Percentiles rank a stretch among this genome's conserved stretches.
Evolutionary conservation across 495 filamentous ascomycete genomes (phyloP).

Genomic region (Podospora anserina): DNA sequence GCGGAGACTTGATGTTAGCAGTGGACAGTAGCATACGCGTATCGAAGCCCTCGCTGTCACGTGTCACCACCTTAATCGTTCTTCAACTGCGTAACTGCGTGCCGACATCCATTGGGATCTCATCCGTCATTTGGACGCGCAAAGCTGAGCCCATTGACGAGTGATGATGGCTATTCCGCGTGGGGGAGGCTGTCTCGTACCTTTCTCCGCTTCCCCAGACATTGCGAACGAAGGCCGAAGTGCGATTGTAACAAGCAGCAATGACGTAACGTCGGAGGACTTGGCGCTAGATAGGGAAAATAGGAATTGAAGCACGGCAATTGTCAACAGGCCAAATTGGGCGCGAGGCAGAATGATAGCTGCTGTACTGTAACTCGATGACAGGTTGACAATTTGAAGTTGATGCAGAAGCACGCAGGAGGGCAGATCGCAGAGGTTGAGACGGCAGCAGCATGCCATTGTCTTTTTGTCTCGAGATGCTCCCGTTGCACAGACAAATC

Average conservation of each 20-base stretch:
- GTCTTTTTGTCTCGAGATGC: constrained; percentile 16
- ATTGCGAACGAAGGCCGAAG: constrained; percentile 47
- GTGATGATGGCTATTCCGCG: background rate
- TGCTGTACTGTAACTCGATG: background rate
- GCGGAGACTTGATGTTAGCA: constrained; percentile 16
- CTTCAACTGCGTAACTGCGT: background rate
- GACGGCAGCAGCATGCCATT: constrained; percentile 15
- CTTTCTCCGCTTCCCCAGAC: constrained; percentile 41
- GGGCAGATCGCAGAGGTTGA: constrained; percentile 15
- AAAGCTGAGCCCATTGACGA: background rate
- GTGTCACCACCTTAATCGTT: background rate
- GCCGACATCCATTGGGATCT: background rate
- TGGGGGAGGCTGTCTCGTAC: constrained; percentile 27
- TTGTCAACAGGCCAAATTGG: background rate
- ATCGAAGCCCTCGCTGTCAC: background rate
- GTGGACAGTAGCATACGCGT: background rate
- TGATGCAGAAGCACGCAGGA: constrained; percentile 6
- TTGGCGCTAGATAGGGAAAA: background rate
- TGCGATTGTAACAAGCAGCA: constrained; percentile 2
- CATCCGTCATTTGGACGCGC: background rate
- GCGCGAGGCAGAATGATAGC: background rate
- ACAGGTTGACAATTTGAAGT: background rate
- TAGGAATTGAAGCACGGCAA: background rate
- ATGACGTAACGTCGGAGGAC: background rate
- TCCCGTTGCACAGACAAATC: constrained; percentile 29